A percentile compares a stretch with the other conserved stretches of the same genome.
Conservation (phyloP, 2,329 filamentous ascomycete species). For the Pezicula carpinea region DNA sequence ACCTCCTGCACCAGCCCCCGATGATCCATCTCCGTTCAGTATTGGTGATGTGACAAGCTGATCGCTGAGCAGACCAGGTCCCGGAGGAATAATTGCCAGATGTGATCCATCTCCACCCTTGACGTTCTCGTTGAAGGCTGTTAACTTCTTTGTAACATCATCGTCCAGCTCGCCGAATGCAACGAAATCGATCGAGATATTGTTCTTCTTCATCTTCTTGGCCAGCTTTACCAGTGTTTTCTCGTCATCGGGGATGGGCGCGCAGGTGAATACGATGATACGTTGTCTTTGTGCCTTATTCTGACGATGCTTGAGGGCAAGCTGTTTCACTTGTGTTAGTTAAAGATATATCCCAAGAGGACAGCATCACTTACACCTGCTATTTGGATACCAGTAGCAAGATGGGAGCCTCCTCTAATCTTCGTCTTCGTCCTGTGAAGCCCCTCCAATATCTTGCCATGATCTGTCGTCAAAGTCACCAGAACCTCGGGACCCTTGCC, state of each 20-base stretch:
- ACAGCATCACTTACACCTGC: constrained; percentile 64
- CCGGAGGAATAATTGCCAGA: constrained; percentile 84
- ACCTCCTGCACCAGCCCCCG: constrained; percentile 48
- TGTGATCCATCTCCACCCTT: constrained; percentile 89
- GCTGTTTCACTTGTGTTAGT: constrained; percentile 44
- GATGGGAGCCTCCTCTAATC: constrained; percentile 82
- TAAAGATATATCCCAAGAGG: neutral
- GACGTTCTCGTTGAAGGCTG: constrained; percentile 88
- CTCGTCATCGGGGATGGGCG: constrained; percentile 82
- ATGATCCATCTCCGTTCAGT: constrained; percentile 72
- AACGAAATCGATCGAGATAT: constrained; percentile 89
- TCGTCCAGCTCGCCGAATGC: constrained; percentile 92
- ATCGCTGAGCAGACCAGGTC: constrained; percentile 87
- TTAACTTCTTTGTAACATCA: constrained; percentile 86
- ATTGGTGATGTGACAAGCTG: constrained; percentile 87
- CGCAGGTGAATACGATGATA: constrained; percentile 96
- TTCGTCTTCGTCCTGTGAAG: constrained; percentile 85
- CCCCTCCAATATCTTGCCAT: constrained; percentile 90
- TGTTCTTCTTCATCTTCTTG: constrained; percentile 99
- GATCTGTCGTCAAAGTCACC: constrained; percentile 92
- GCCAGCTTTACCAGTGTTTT: constrained; percentile 84
- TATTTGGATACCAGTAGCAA: constrained; percentile 92
- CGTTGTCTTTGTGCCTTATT: constrained; percentile 96
- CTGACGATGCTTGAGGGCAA: constrained; percentile 95
- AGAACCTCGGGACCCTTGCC: constrained; percentile 96